Conservation (phyloP, 2,329 filamentous ascomycete species). For the Dactylella cylindrospora region DNA sequence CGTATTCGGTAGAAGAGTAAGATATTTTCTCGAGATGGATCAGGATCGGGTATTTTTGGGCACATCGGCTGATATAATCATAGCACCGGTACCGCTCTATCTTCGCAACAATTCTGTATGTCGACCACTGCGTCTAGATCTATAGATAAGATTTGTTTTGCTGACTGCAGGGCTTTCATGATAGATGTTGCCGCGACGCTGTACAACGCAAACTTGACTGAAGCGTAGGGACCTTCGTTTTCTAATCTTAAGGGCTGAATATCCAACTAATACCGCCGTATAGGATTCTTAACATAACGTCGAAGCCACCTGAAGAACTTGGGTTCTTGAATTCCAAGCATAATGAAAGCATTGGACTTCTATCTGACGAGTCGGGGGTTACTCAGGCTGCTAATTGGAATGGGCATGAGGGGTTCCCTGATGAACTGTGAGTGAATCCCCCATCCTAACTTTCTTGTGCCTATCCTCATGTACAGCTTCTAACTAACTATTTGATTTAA, state of each 20-base stretch:
- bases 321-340: constrained; percentile 18
- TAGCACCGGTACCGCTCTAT: constrained; percentile 28
- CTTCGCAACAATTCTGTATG: constrained; percentile 36
- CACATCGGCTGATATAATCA: neutral
- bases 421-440: constrained; percentile 11
- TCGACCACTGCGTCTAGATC: neutral
- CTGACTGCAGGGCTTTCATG: neutral
- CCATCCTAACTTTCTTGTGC: neutral
- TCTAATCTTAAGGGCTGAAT: neutral
- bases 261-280: neutral
- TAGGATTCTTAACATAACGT: constrained; percentile 36
- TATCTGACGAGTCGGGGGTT: constrained; percentile 18
- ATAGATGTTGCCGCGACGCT: constrained; percentile 39
- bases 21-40: too few species aligned
- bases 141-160: neutral
- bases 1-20: constrained; percentile 29
- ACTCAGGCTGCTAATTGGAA: constrained; percentile 40
- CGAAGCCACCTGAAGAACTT: constrained; percentile 17
- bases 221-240: constrained; percentile 12
- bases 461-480: too few species aligned
- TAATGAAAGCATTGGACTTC: constrained; percentile 18
- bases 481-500: neutral
- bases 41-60: neutral
- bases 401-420: constrained; percentile 29
- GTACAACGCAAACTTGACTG: constrained; percentile 34